These are phyloP conservation scores for Spencermartinsiella ligniputridi DNA, from an alignment of 1,139 yeast genomes.

Conservation along the genomic window DNA sequence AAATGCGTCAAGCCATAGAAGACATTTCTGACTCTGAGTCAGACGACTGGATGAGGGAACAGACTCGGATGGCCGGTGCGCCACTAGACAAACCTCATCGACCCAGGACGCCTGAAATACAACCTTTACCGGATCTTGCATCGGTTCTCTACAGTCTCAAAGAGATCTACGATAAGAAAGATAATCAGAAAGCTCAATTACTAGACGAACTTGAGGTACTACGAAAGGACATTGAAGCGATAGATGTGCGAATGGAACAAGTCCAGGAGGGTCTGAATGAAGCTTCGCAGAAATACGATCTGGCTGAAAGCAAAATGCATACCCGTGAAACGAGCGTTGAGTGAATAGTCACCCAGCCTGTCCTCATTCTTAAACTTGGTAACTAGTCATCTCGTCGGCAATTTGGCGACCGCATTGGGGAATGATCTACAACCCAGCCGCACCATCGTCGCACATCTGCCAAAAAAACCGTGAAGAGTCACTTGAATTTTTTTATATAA, in stretches of 20 bases:
- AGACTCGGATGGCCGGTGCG: not conserved
- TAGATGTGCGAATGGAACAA: not conserved
- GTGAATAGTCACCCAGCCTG: not conserved
- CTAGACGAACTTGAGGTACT: not conserved
- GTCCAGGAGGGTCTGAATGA: not conserved
- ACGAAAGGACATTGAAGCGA: not conserved
- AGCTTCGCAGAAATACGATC: slow-evolving; percentile 8
- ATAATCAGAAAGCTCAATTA: not conserved
- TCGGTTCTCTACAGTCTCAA: not conserved
- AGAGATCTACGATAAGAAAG: not conserved
- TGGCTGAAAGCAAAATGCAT: slow-evolving; percentile 5
- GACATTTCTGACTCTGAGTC: slow-evolving; percentile 13
- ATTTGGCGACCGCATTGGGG: not conserved
- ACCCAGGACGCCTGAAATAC: not conserved
- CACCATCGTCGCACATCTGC: not conserved
- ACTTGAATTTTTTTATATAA: too few relatives aligned
- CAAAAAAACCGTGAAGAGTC: not conserved
- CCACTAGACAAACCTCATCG: not conserved
- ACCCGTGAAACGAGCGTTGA: not conserved
- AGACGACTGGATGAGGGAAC: not conserved
- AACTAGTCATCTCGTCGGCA: not conserved
- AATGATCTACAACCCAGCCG: not conserved
- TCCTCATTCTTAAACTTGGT: too few relatives aligned
- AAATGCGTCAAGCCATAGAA: slow-evolving; percentile 39
- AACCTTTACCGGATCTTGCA: not conserved